Evolutionary conservation across 2,329 filamentous ascomycete species (phyloP).

Genomic region (Emergomyces pasteurianus): DNA sequence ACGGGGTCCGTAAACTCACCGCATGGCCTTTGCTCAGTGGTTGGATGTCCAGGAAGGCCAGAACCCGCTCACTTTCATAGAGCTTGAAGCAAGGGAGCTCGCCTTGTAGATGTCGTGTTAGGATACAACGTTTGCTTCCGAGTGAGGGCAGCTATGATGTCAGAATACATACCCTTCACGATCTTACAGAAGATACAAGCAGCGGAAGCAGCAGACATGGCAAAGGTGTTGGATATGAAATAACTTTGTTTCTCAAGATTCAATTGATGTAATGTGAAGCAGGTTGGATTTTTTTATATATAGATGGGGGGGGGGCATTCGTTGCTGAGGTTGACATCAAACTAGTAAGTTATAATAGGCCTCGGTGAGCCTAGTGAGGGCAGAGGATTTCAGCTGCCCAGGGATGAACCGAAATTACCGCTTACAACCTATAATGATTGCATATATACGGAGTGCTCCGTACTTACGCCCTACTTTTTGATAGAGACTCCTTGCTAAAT

Average conservation of each 20-base stretch:
- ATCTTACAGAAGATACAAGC: constrained; percentile 97
- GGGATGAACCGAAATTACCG: not conserved
- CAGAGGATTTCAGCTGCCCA: not conserved
- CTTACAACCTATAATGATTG: too few relatives aligned
- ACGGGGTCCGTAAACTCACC: constrained; percentile 40
- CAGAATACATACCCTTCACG: constrained; percentile 58
- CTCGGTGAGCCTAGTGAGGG: not conserved
- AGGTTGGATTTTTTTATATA: not conserved
- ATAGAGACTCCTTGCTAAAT: too few relatives aligned
- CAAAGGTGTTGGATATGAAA: not conserved
- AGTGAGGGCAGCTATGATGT: constrained; percentile 5
- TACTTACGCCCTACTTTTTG: too few relatives aligned
- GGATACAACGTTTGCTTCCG: not conserved
- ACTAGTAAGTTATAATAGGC: too few relatives aligned
- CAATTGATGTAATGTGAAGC: not conserved
- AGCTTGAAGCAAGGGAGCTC: constrained; percentile 96
- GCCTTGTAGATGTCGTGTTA: constrained; percentile 40
- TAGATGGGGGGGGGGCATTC: constrained; percentile 6
- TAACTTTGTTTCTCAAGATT: not conserved
- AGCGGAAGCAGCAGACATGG: constrained; percentile 25
- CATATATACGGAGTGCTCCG: too few relatives aligned
- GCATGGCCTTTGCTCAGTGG: constrained; percentile 81
- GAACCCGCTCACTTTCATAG: constrained; percentile 82
- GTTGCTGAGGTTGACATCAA: not conserved
- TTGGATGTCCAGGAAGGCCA: constrained; percentile 93